Conservation (phyloP, 805 yeast species). For the Priceomyces carsonii region DNA sequence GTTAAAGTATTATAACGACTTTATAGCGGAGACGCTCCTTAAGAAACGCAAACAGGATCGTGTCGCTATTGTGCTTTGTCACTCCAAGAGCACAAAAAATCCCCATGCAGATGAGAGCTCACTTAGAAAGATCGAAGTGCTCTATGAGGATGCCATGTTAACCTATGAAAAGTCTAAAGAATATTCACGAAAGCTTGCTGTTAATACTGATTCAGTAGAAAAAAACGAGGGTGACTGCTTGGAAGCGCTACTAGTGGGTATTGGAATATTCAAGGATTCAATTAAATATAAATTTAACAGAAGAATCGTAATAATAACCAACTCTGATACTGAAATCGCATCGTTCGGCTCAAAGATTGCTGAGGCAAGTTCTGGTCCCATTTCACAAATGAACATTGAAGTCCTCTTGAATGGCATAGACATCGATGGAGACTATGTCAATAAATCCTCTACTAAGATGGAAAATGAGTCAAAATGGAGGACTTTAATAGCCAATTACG, state of each 20-base stretch:
- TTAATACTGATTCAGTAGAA: conserved; percentile 5
- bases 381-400: conserved; percentile 15
- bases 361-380: conserved; percentile 10
- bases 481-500: conserved; percentile 8
- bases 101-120: conserved; percentile 12
- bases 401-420: conserved; percentile 17
- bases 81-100: conserved; percentile 19
- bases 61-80: conserved; percentile 32
- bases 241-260: conserved; percentile 35
- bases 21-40: conserved; percentile 27
- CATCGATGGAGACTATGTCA: conserved; percentile 7
- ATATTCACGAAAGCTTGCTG: conserved; percentile 9
- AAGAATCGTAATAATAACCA: conserved; percentile 38
- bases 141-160: conserved; percentile 20
- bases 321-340: conserved; percentile 14
- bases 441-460: conserved; percentile 3
- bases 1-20: conserved; percentile 41
- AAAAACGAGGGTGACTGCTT: conserved; percentile 21
- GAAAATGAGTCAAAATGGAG: conserved; percentile 13
- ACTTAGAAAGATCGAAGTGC: conserved; percentile 19
- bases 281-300: conserved; percentile 32
- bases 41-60: conserved; percentile 41
- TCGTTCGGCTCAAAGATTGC: conserved; percentile 15
- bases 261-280: conserved; percentile 32
- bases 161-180: conserved; percentile 17